phyloP scores from a whole-genome alignment of 1,139 yeast genomes.

The Hyphopichia pseudoburtonii region DNA sequence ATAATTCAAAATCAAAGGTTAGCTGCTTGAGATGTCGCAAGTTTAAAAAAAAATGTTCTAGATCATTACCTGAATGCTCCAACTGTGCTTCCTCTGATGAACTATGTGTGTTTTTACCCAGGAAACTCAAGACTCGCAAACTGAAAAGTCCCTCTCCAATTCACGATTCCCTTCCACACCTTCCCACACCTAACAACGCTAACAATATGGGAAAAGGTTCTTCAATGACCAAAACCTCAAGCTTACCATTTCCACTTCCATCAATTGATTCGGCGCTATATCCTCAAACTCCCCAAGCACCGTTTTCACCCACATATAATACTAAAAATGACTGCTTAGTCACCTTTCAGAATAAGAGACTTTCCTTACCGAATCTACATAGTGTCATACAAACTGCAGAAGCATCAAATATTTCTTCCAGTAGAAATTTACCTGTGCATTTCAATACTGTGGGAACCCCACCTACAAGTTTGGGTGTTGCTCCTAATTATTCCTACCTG shows the following conservation, averaged over 20 bases:
- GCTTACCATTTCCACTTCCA: neutral
- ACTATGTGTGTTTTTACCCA: constrained; percentile 20
- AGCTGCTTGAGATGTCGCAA: constrained; percentile 26
- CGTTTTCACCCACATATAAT: neutral
- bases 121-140: constrained; percentile 11
- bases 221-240: neutral
- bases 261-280: neutral
- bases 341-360: neutral
- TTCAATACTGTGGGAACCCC: too few species aligned
- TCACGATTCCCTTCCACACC: too few species aligned
- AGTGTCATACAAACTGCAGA: neutral
- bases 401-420: neutral
- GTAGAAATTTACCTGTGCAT: neutral
- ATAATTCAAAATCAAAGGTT: constrained; percentile 16
- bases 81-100: constrained; percentile 24
- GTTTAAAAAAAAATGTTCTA: constrained; percentile 24
- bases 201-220: neutral
- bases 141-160: too few species aligned
- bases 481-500: too few species aligned
- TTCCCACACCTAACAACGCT: too few species aligned
- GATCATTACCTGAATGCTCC: constrained; percentile 23
- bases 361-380: constrained; percentile 7
- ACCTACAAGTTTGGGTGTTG: too few species aligned
- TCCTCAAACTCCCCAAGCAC: too few species aligned
- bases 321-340: neutral